Base-by-base conservation (phyloP, 768 basidiomycete genomes). In the Agaricus blazei region DNA sequence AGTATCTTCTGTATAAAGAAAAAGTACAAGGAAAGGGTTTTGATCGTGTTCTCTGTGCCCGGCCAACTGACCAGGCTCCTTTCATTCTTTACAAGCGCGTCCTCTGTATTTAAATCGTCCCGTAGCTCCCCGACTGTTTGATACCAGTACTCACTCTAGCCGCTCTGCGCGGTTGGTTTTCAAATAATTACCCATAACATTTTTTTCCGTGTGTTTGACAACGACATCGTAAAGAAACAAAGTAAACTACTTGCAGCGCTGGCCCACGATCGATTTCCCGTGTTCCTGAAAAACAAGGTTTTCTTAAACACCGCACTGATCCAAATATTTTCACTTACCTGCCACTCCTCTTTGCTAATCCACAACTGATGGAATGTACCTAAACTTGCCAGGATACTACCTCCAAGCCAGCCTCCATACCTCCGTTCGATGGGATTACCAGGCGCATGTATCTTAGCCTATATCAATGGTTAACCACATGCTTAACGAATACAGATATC, bases 351-450 rank as follows among this genome's bases (percentile, higher is more conserved):
- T 64, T 77, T 83, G 70, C 91, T 93, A 65, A 96, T 93, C 93
- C 93, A 95, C 48, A 95, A 75, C 62, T 96, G 96, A 67, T 99
- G 97, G 80, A 98, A 99, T 14, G 95, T 98, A 24, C 97, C 97
- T 64, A 98, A 72, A 65, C 90, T 93, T 1, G 90, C 95, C 46
- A 98, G 76, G 63, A 98, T 96, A 60, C 90, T 93, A 28, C 96
- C 97, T 9, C 97, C 97, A 6, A 99, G 73, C 97, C 97, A 99
- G 19, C 89, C 86, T 12, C 93, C 89, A 67, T 93, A 97, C 54
- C 88, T 82, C 45, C 96, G 82, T 68, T 98, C 97, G 48, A 87
- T 79, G 0, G 90, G 84, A 64, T 93, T 93, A 9, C 94, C 93
- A 2, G 97, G 88, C 0, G 94, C 87, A 63, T 96, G 91, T 40